These are phyloP conservation scores for Teratosphaeria destructans DNA, from an alignment of 2,329 filamentous ascomycete genomes.

Conservation along the genomic window DNA sequence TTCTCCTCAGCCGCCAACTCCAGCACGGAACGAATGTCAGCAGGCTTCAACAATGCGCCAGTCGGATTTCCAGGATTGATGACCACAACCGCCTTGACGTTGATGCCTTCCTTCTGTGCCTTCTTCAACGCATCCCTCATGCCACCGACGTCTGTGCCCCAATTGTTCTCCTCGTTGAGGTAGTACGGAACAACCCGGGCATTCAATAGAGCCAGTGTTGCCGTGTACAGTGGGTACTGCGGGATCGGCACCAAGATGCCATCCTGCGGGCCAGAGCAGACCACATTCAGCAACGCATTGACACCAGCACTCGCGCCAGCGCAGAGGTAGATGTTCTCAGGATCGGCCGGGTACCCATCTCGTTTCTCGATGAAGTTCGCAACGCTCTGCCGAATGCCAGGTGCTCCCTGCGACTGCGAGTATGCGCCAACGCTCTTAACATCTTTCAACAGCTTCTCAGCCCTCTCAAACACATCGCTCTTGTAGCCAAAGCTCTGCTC, in stretches of 20 bases:
- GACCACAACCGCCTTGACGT: constrained; percentile 86
- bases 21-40: constrained; percentile 75
- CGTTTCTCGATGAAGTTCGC: constrained; percentile 83
- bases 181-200: constrained; percentile 86
- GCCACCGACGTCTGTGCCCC: constrained; percentile 76
- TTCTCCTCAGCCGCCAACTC: constrained; percentile 76
- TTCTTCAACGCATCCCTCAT: constrained; percentile 65
- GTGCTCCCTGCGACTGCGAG: constrained; percentile 83
- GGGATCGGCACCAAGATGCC: constrained; percentile 92
- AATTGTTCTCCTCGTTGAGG: constrained; percentile 74
- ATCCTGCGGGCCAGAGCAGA: constrained; percentile 65
- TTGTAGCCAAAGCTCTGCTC: constrained; percentile 72
- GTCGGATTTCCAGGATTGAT: constrained; percentile 99
- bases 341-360: constrained; percentile 77
- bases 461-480: constrained; percentile 75
- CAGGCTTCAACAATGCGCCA: constrained; percentile 68
- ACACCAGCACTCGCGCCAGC: constrained; percentile 89
- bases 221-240: constrained; percentile 96
- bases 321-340: constrained; percentile 78
- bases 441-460: constrained; percentile 67
- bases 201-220: constrained; percentile 75
- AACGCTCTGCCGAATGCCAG: constrained; percentile 77
- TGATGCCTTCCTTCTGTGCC: constrained; percentile 65
- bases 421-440: constrained; percentile 92
- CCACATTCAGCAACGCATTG: constrained; percentile 82